Evolutionary conservation across 179 eudicot genomes (phyloP).

Genomic region (Silene noctiflora): DNA sequence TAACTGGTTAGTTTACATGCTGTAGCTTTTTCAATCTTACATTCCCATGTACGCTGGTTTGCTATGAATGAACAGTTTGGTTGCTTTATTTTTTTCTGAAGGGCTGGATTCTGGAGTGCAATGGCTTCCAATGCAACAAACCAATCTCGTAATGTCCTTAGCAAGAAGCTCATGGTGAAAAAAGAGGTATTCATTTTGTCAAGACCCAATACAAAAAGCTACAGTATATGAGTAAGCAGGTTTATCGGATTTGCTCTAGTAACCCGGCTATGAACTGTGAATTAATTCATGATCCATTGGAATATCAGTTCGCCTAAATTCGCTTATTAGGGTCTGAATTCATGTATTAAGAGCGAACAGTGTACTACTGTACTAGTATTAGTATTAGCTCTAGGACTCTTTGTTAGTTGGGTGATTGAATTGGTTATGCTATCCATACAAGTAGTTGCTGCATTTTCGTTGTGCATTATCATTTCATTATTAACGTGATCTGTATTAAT

Average conservation of each 20-base stretch:
- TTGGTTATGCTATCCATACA: too few species aligned
- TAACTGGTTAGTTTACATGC: constrained; percentile 53
- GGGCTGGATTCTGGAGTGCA: constrained; percentile 97
- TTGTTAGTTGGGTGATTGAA: background rate
- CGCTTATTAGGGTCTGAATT: too few species aligned
- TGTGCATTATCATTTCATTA: background rate
- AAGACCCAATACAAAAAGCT: background rate
- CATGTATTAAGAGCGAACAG: too few species aligned
- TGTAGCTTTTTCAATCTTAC: constrained; percentile 29
- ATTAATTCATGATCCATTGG: too few species aligned
- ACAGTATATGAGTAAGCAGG: background rate
- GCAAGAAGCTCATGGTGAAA: constrained; percentile 86
- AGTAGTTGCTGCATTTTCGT: background rate
- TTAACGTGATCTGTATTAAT: constrained; percentile 6
- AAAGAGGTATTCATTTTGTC: constrained; percentile 51
- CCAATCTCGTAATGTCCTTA: constrained; percentile 87
- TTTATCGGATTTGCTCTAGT: too few species aligned
- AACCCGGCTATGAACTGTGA: too few species aligned
- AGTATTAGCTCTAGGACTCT: background rate
- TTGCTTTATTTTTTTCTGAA: constrained; percentile 26
- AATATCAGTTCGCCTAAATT: too few species aligned
- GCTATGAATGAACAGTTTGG: background rate
- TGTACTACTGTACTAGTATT: too few species aligned
- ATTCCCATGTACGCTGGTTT: constrained; percentile 28
- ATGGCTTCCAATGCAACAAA: constrained; percentile 87